Evolutionary conservation across 805 yeast species (phyloP).

Genomic region (Kluyveromyces aestuarii): DNA sequence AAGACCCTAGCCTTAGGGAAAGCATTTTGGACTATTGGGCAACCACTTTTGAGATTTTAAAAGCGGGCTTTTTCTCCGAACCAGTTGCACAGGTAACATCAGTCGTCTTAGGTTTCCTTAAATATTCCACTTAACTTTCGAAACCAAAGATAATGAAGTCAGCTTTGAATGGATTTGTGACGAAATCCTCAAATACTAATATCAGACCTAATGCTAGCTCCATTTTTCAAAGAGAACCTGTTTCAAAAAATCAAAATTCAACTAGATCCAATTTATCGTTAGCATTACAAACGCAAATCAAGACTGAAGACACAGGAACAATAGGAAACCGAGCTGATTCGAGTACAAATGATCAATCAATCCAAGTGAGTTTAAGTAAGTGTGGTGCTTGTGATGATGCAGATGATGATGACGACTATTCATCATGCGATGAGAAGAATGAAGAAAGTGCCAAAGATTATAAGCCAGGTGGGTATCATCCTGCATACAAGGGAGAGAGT

Average conservation of each 20-base stretch:
- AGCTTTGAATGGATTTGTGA: slow-evolving; percentile 1
- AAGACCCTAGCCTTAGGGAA: background rate
- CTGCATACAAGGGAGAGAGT: slow-evolving; percentile 79
- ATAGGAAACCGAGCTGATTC: background rate
- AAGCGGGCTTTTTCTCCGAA: background rate
- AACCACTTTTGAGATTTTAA: background rate
- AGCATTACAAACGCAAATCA: slow-evolving; percentile 14
- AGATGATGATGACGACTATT: slow-evolving; percentile 29
- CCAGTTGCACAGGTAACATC: background rate
- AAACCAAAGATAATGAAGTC: background rate
- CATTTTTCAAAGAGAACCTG: slow-evolving; percentile 7
- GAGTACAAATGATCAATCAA: slow-evolving; percentile 4
- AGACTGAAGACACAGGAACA: background rate
- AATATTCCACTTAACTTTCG: background rate
- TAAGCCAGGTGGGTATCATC: slow-evolving; percentile 91
- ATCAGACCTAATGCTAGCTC: background rate
- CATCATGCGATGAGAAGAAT: slow-evolving; percentile 37
- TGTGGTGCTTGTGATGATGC: slow-evolving; percentile 17
- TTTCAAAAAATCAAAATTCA: slow-evolving; percentile 2
- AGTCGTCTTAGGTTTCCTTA: background rate
- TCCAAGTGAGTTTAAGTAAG: slow-evolving; percentile 8
- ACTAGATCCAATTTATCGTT: slow-evolving; percentile 20
- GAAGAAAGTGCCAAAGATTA: slow-evolving; percentile 88
- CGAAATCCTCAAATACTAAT: background rate
- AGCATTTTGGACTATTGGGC: background rate